phyloP scores from a whole-genome alignment of 176 grass and related monocot genomes.

The Raddia guianensis region DNA sequence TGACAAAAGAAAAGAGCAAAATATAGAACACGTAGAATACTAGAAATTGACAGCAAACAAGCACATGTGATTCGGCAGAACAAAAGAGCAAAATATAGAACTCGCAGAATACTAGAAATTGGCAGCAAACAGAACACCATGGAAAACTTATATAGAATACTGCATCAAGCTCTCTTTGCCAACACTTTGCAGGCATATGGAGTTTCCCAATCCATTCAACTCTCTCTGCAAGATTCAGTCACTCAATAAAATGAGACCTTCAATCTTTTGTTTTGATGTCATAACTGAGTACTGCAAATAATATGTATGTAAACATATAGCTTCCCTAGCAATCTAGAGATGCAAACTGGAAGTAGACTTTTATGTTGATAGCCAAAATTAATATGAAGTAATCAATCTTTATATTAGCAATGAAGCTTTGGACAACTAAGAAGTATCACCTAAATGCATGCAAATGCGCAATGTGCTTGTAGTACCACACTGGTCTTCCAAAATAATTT shows the following conservation, averaged over 20 bases:
- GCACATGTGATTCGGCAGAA: neutral
- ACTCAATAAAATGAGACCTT: constrained; percentile 5
- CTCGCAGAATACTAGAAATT: neutral
- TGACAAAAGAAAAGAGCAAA: constrained; percentile 6
- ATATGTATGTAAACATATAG: neutral
- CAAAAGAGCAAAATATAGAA: neutral
- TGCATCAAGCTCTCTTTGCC: neutral
- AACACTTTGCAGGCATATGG: neutral
- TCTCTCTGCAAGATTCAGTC: constrained; percentile 11
- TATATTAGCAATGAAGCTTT: constrained; percentile 1
- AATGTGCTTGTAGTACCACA: neutral
- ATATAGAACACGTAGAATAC: neutral
- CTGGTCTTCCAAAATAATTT: neutral
- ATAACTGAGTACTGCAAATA: neutral
- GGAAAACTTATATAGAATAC: neutral
- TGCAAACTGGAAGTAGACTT: neutral
- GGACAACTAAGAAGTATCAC: neutral
- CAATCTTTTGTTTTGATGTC: neutral
- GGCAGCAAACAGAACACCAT: neutral
- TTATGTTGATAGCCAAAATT: neutral
- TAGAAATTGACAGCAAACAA: neutral
- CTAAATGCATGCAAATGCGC: neutral
- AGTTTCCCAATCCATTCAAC: neutral
- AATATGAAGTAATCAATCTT: constrained; percentile 8
- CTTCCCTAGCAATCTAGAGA: neutral